Evolutionary conservation across 257 asterid species (phyloP), one percentile per base, ranked within the genome.

Genomic region (Solanum rostratum): DNA sequence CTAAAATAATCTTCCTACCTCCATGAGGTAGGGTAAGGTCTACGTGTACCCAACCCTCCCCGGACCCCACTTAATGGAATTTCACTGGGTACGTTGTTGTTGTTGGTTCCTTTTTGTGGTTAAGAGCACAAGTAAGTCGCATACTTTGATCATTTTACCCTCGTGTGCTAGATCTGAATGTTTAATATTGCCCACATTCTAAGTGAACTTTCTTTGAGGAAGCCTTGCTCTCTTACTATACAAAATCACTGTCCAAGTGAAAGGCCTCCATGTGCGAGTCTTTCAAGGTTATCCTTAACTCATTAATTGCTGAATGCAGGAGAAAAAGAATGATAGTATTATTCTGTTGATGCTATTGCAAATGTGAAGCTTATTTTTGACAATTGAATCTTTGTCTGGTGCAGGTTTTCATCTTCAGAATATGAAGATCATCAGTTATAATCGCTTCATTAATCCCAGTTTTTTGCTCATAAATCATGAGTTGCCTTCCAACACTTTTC

Each of bases 361-460:
- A 22, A 43, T 50, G 27, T 78, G 45, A 49, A 50, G 82, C 63
- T 50, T 27, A 49, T 2, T 9, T 24, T 76, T 78, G 62, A 49
- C 82, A 16, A 50, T 76, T 78, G 18, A 45, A 78, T 29, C 45
- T 79, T 60, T 68, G 19, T 55, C 55, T 71, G 27, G 27, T 84
- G 89, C 90, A 89, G 93, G 81, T 85, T 74, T 84, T 83, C 83
- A 62, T 79, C 79, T 79, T 83, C 30, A 30, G 81, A 88, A 83
- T 65, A 95, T 94, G 98, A 91, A 90, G 91, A 86, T 89, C 83
- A 15, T 93, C 81, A 86, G 90, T 88, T 90, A 85, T 84, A 87
- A 90, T 78, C 84, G 93, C 89, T 87, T 94, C 63, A 82, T 91
- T 18, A 92, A 90, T 84, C 95, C 99, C 52, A 88, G 88, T 82